Conservation (phyloP, 805 yeast genomes). For the Lipomyces oligophaga region DNA sequence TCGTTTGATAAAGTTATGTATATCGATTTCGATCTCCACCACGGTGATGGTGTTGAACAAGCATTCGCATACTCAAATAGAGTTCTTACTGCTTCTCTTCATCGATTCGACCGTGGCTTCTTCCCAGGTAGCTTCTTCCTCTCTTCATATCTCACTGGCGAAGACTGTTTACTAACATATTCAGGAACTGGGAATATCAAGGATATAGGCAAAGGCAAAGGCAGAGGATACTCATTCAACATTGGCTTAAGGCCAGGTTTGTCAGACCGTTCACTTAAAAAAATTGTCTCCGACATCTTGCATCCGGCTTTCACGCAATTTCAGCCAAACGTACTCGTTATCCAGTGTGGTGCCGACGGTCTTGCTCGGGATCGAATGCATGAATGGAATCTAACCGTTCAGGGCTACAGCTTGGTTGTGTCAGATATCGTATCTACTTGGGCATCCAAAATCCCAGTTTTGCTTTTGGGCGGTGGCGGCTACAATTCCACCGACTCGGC, state of each 20-base stretch:
- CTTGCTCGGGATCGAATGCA: slow-evolving; percentile 56
- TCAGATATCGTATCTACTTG: slow-evolving; percentile 33
- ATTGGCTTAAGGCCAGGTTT: slow-evolving; percentile 59
- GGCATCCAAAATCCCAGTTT: slow-evolving; percentile 37
- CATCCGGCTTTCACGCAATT: slow-evolving; percentile 42
- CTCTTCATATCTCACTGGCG: not conserved
- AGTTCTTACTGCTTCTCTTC: slow-evolving; percentile 61
- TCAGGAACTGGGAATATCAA: slow-evolving; percentile 47
- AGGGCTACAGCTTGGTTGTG: slow-evolving; percentile 45
- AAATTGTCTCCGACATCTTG: slow-evolving; percentile 43
- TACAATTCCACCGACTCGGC: slow-evolving; percentile 61
- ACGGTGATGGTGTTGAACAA: slow-evolving; percentile 73
- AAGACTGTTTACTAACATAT: no score
- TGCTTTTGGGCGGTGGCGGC: slow-evolving; percentile 75
- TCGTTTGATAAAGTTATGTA: slow-evolving; percentile 50
- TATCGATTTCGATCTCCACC: slow-evolving; percentile 71
- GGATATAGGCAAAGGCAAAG: slow-evolving; percentile 41
- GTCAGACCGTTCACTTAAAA: slow-evolving; percentile 43
- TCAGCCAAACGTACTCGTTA: slow-evolving; percentile 52
- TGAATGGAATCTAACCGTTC: slow-evolving; percentile 66
- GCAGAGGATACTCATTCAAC: slow-evolving; percentile 44
- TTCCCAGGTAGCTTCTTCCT: slow-evolving; percentile 52
- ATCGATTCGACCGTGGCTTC: slow-evolving; percentile 61
- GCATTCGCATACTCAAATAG: slow-evolving; percentile 56
- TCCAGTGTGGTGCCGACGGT: slow-evolving; percentile 76